Evolutionary conservation across 192 early-diverging fungal genomes (phyloP).

Genomic region (Dispira simplex): DNA sequence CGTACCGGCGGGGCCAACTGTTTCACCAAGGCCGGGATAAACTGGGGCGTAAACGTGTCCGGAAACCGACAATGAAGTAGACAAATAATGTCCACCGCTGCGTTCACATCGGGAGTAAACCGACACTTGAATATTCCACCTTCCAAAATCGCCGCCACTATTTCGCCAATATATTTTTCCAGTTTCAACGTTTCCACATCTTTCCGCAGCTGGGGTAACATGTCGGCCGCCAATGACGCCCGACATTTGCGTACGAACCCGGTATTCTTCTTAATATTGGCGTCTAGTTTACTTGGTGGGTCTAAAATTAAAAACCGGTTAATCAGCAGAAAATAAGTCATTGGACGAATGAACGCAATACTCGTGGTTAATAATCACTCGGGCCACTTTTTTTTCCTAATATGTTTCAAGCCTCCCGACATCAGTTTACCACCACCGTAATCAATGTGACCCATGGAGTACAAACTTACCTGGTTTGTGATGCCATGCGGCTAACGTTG

Average conservation of each 20-base stretch:
- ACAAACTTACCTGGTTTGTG: not conserved
- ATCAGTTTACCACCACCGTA: not conserved
- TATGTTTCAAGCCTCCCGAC: not conserved
- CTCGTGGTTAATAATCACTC: not conserved
- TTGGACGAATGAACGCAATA: not conserved
- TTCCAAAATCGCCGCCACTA: slow-evolving; percentile 70
- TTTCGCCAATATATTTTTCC: slow-evolving; percentile 95
- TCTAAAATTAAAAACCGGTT: not conserved
- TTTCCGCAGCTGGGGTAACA: slow-evolving; percentile 44
- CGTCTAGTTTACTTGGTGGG: slow-evolving; percentile 49
- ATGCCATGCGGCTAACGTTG: not conserved
- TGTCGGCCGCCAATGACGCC: slow-evolving; percentile 48
- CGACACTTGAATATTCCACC: slow-evolving; percentile 48
- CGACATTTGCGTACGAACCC: slow-evolving; percentile 90
- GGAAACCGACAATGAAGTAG: slow-evolving; percentile 55
- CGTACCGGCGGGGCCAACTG: slow-evolving; percentile 40
- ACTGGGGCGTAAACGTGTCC: slow-evolving; percentile 49
- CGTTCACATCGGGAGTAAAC: slow-evolving; percentile 52
- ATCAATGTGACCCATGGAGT: not conserved
- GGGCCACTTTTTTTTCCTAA: not conserved
- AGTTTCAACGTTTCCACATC: slow-evolving; percentile 75
- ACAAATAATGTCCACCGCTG: slow-evolving; percentile 66
- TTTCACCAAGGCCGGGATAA: slow-evolving; percentile 49
- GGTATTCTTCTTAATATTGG: slow-evolving; percentile 96
- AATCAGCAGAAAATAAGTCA: not conserved